Conservation (phyloP, 2,329 filamentous ascomycete species). For the Phaeophleospora eucalypticola region DNA sequence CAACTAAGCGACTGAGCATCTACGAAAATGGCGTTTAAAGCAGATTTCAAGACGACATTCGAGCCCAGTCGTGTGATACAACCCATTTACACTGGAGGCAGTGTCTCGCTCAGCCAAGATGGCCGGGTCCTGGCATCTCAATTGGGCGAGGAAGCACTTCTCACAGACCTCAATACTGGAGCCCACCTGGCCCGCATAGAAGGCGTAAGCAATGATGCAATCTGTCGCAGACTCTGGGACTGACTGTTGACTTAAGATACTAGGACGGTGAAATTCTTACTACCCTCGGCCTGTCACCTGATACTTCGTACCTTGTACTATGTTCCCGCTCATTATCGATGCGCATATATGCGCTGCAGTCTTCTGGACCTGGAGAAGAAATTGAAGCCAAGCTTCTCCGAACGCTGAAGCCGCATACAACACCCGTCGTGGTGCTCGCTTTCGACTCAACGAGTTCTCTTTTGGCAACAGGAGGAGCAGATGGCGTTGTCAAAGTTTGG, state of each 20-base stretch:
- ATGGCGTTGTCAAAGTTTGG: constrained; percentile 95
- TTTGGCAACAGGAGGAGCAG: constrained; percentile 86
- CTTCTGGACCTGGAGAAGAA: constrained; percentile 51
- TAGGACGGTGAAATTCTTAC: constrained; percentile 67
- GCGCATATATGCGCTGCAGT: constrained; percentile 76
- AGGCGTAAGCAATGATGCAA: constrained; percentile 57
- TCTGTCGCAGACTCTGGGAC: constrained; percentile 19
- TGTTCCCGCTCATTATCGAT: constrained; percentile 95
- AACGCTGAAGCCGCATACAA: constrained; percentile 82
- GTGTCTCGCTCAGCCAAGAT: constrained; percentile 74
- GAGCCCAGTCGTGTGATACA: constrained; percentile 77
- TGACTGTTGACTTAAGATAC: constrained; percentile 37
- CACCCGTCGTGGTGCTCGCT: constrained; percentile 81
- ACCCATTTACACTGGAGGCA: constrained; percentile 90
- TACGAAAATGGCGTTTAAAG: constrained; percentile 49
- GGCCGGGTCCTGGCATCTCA: constrained; percentile 81
- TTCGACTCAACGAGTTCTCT: constrained; percentile 85
- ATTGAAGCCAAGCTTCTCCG: constrained; percentile 67
- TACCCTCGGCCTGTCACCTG: constrained; percentile 76
- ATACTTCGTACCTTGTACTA: constrained; percentile 78
- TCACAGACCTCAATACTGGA: constrained; percentile 81
- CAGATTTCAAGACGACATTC: constrained; percentile 77
- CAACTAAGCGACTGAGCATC: background rate
- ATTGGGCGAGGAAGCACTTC: constrained; percentile 83
- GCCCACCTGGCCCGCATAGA: constrained; percentile 80